phyloP scores from a whole-genome alignment of 306 rosid genomes.

The Ceratonia siliqua region DNA sequence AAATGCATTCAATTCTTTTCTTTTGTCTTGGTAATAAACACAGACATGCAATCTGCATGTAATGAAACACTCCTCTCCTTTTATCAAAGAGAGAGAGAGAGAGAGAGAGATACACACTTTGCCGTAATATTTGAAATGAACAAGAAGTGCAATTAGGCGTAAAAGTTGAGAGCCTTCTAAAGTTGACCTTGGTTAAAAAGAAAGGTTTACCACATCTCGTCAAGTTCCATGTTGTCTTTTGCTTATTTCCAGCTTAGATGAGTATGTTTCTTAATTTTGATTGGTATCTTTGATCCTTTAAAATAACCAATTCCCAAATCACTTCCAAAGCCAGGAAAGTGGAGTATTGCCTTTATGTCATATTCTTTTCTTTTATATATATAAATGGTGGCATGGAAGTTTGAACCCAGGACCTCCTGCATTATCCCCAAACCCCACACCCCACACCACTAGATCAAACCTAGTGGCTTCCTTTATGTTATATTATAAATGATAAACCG shows the following conservation, averaged over 20 bases:
- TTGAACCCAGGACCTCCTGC: no score
- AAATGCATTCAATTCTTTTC: neutral
- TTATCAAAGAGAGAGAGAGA: no score
- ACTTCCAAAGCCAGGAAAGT: slow-evolving; percentile 4
- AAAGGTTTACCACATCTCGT: slow-evolving; percentile 17
- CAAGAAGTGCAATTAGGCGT: slow-evolving; percentile 9
- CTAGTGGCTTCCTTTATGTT: no score
- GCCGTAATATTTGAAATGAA: neutral
- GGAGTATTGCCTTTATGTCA: no score
- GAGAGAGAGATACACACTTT: neutral
- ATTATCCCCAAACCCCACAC: no score
- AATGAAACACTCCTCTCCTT: neutral
- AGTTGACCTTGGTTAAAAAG: neutral
- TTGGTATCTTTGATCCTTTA: neutral
- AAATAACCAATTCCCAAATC: slow-evolving; percentile 21
- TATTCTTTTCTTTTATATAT: no score
- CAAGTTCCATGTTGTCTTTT: slow-evolving; percentile 2
- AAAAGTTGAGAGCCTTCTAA: slow-evolving; percentile 19
- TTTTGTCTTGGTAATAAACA: slow-evolving; percentile 6
- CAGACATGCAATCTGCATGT: slow-evolving; percentile 5
- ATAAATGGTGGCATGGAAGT: no score
- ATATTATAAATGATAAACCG: neutral
- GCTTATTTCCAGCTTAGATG: neutral
- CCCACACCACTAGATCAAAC: no score
- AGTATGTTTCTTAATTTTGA: no score